These are phyloP conservation scores for Paxillus ammoniavirescens DNA, from an alignment of 768 basidiomycete species.

Conservation along the genomic window DNA sequence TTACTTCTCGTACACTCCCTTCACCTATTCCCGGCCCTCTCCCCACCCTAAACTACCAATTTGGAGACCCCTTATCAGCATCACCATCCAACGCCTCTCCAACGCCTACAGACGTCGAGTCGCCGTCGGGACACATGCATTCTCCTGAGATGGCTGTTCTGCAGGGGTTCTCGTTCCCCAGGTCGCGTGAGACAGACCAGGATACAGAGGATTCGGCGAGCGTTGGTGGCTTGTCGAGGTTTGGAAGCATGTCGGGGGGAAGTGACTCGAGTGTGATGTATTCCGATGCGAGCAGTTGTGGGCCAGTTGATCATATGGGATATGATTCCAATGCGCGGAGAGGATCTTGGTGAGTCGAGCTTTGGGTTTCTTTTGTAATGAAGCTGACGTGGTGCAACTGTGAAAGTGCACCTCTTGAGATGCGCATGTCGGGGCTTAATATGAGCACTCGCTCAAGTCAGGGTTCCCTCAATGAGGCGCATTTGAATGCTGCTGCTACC, in stretches of 20 bases:
- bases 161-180: slow-evolving; percentile 44
- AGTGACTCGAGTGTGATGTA: slow-evolving; percentile 57
- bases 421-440: slow-evolving; percentile 30
- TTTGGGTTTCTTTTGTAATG: slow-evolving; percentile 17
- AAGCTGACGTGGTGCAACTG: slow-evolving; percentile 23
- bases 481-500: slow-evolving; percentile 16
- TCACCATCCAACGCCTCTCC: slow-evolving; percentile 47
- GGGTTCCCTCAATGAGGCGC: slow-evolving; percentile 31
- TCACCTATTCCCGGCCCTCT: slow-evolving; percentile 54
- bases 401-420: slow-evolving; percentile 30
- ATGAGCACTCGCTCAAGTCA: slow-evolving; percentile 32
- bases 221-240: slow-evolving; percentile 49
- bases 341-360: slow-evolving; percentile 26
- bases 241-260: slow-evolving; percentile 58
- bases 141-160: slow-evolving; percentile 46
- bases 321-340: slow-evolving; percentile 35
- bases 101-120: slow-evolving; percentile 44
- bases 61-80: slow-evolving; percentile 54
- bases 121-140: slow-evolving; percentile 18
- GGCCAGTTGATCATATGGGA: slow-evolving; percentile 28
- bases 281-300: slow-evolving; percentile 42
- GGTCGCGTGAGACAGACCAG: slow-evolving; percentile 40
- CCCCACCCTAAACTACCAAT: slow-evolving; percentile 61
- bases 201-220: slow-evolving; percentile 54
- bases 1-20: slow-evolving; percentile 47